A percentile compares a stretch with the other conserved stretches of the same genome.
phyloP scores from a whole-genome alignment of 2,329 filamentous ascomycete species.

The Sphaerostilbella broomeana region DNA sequence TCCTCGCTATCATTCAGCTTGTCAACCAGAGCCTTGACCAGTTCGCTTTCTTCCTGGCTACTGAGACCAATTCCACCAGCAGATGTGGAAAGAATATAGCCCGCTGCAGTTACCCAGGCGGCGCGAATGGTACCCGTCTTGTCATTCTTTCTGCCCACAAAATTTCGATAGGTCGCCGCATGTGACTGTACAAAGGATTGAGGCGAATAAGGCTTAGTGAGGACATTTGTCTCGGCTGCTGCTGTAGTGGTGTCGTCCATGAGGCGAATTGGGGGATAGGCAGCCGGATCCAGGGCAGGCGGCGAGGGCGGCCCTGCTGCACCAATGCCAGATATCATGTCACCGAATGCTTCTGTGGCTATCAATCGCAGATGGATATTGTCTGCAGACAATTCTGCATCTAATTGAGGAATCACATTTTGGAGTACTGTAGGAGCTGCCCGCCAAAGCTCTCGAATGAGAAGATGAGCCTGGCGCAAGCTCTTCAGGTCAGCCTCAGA shows the following conservation, averaged over 20 bases:
- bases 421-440: slow-evolving; percentile 81
- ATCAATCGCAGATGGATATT: slow-evolving; percentile 79
- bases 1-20: slow-evolving; percentile 87
- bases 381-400: slow-evolving; percentile 85
- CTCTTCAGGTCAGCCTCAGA: slow-evolving; percentile 82
- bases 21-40: slow-evolving; percentile 69
- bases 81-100: slow-evolving; percentile 83
- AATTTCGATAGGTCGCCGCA: slow-evolving; percentile 70
- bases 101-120: slow-evolving; percentile 77
- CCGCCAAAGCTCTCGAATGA: slow-evolving; percentile 90
- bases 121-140: slow-evolving; percentile 76
- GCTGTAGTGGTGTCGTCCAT: slow-evolving; percentile 44
- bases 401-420: slow-evolving; percentile 89
- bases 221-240: slow-evolving; percentile 49
- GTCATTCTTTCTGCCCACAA: slow-evolving; percentile 78
- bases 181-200: slow-evolving; percentile 86
- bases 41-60: slow-evolving; percentile 67
- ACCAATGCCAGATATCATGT: slow-evolving; percentile 90
- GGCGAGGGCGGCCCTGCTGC: slow-evolving; percentile 76
- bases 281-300: slow-evolving; percentile 67
- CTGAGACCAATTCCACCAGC: slow-evolving; percentile 85
- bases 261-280: slow-evolving; percentile 72
- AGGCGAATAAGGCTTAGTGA: slow-evolving; percentile 78
- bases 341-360: slow-evolving; percentile 88
- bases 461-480: slow-evolving; percentile 77